Evolutionary conservation across 495 filamentous ascomycete species (phyloP), one percentile per base, ranked within the genome.

Genomic region (Aspergillus hancockii): DNA sequence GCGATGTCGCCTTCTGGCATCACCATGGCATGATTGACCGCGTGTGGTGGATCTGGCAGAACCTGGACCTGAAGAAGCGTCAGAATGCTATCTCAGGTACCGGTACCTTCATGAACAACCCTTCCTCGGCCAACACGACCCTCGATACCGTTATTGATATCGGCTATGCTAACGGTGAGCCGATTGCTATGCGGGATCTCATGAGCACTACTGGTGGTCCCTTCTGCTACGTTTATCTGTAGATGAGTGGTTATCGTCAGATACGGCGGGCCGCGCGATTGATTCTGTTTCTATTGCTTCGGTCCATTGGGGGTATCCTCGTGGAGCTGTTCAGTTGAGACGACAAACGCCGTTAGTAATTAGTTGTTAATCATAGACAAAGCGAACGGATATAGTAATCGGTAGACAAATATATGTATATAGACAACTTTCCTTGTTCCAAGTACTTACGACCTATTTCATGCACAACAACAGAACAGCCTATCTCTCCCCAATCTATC

Each of bases 11-110:
- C 13, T 91, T 91, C 71, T 91, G 75, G 63, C 76, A 87, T 21
- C 88, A 90, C 68, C 88, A 91, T 67, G 83, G 79, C 5, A 83
- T 84, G 76, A 81, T 92, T 55, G 89, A 91, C 69, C 82, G 83
- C 38, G 65, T 84, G 4, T 91, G 81, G 76, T 88, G 85, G 81
- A 84, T 85, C 25, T 91, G 89, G 88, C 87, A 91, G 73, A 82
- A 77, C 50, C 63, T 81, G 53, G 80, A 90, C 61, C 67, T 74
- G 21, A 51, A 62, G 53, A 71, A 74, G 21, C 73, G 85, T 6
- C 66, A 63, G 53, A 68, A 76, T 59, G 74, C 70, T 23, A 75
- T 84, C 59, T 73, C 69, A 22, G 85, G 83, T 0, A 88, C 81
- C 25, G 74, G 75, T 16, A 88, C 85, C 0, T 77, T 87, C 61